These are phyloP conservation scores for Botrytis medusae DNA, from an alignment of 2,329 filamentous ascomycete genomes.

Conservation along the genomic window DNA sequence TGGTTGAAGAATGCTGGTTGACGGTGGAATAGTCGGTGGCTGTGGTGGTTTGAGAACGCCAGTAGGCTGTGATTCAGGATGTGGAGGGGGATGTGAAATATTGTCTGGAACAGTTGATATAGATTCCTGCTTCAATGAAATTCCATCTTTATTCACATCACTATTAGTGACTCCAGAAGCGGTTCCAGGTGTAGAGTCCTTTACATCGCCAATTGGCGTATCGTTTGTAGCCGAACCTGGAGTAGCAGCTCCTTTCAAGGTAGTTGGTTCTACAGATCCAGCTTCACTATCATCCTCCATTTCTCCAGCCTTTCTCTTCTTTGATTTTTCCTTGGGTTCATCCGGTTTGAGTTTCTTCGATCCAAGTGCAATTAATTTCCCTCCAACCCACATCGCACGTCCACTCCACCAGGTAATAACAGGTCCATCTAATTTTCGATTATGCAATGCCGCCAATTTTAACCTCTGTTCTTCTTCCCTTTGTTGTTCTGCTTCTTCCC, in stretches of 20 bases:
- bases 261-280: constrained; percentile 13
- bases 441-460: constrained; percentile 83
- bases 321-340: constrained; percentile 53
- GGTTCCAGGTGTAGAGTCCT: background rate
- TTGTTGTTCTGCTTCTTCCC: constrained; percentile 90
- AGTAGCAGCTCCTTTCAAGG: background rate
- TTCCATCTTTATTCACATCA: constrained; percentile 11
- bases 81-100: constrained; percentile 21
- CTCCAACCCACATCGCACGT: constrained; percentile 77
- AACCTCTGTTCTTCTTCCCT: constrained; percentile 80
- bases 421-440: constrained; percentile 81
- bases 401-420: constrained; percentile 94
- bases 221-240: background rate
- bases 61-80: constrained; percentile 25
- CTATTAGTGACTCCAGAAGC: background rate
- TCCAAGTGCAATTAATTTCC: constrained; percentile 70
- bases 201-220: background rate
- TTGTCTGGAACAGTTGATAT: background rate
- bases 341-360: constrained; percentile 59
- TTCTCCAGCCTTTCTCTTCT: constrained; percentile 56
- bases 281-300: constrained; percentile 39
- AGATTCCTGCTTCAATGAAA: background rate
- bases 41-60: constrained; percentile 23
- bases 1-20: constrained; percentile 19
- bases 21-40: background rate